Evolutionary conservation across 2,329 filamentous ascomycete species (phyloP).

Genomic region (Aspergillus awamori): DNA sequence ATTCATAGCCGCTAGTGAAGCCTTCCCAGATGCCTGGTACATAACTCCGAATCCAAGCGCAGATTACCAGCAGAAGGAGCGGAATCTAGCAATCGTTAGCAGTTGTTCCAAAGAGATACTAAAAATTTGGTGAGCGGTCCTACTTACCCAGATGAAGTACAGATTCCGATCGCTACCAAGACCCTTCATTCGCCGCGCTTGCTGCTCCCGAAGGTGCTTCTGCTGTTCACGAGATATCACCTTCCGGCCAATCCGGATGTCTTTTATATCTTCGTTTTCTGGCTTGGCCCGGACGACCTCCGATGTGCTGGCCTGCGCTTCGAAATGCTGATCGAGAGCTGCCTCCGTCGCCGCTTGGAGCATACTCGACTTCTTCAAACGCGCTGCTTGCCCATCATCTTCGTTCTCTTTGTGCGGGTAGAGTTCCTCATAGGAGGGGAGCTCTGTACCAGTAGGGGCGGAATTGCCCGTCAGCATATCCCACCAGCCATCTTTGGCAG

Average conservation of each 20-base stretch:
- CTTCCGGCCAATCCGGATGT: constrained; percentile 48
- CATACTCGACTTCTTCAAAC: constrained; percentile 48
- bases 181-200: constrained; percentile 52
- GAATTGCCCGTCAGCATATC: constrained; percentile 61
- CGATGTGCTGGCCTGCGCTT: constrained; percentile 34
- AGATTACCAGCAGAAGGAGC: constrained; percentile 49
- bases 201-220: constrained; percentile 50
- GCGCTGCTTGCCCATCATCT: constrained; percentile 39
- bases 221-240: constrained; percentile 50
- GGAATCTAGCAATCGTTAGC: constrained; percentile 46
- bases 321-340: constrained; percentile 50
- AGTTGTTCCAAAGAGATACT: constrained; percentile 5
- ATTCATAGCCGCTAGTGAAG: constrained; percentile 42
- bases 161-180: constrained; percentile 54
- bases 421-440: constrained; percentile 78
- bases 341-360: constrained; percentile 49
- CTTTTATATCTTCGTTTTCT: constrained; percentile 41
- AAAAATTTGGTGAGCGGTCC: not conserved
- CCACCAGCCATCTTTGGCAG: constrained; percentile 62
- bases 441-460: constrained; percentile 54
- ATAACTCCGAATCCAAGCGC: constrained; percentile 49
- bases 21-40: constrained; percentile 47
- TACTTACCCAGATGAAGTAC: constrained; percentile 58
- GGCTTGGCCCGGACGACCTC: constrained; percentile 22
- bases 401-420: constrained; percentile 57